phyloP scores from a whole-genome alignment of 108 stramenopile species.

The Cyclotella distinguenda region DNA sequence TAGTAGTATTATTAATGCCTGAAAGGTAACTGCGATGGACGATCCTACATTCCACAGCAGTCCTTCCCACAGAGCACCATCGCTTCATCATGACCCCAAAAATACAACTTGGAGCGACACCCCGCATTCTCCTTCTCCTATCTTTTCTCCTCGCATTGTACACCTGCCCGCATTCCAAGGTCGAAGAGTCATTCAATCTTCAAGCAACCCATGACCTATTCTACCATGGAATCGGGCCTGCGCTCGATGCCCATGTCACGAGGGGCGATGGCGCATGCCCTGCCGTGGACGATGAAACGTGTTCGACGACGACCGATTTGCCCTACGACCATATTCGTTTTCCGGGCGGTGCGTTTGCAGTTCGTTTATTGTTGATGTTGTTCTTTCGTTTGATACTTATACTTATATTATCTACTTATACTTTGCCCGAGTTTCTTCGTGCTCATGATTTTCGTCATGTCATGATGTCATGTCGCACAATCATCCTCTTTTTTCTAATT shows the following conservation, averaged over 20 bases:
- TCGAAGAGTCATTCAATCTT: constrained; percentile 98
- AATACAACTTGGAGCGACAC: neutral
- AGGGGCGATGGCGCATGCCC: too few species aligned
- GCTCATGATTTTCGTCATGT: too few species aligned
- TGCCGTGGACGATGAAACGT: too few species aligned
- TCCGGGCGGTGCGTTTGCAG: constrained; percentile 40
- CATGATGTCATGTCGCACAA: neutral
- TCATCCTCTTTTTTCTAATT: neutral
- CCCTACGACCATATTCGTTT: constrained; percentile 78
- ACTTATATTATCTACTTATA: neutral
- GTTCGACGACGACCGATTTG: too few species aligned
- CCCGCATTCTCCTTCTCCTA: constrained; percentile 17
- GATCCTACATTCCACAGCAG: too few species aligned
- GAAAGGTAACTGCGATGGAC: too few species aligned
- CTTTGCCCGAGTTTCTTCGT: too few species aligned
- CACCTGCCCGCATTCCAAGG: constrained; percentile 92
- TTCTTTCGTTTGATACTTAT: neutral
- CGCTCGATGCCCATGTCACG: too few species aligned
- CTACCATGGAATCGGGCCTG: constrained; percentile 68
- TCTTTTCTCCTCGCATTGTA: constrained; percentile 50
- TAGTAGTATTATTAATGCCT: too few species aligned
- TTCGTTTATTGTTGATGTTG: neutral
- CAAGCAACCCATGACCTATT: constrained; percentile 95
- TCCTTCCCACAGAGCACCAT: too few species aligned
- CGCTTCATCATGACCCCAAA: neutral